Evolutionary conservation across 345 rosid genomes (phyloP).

Genomic region (Brassica juncea): DNA sequence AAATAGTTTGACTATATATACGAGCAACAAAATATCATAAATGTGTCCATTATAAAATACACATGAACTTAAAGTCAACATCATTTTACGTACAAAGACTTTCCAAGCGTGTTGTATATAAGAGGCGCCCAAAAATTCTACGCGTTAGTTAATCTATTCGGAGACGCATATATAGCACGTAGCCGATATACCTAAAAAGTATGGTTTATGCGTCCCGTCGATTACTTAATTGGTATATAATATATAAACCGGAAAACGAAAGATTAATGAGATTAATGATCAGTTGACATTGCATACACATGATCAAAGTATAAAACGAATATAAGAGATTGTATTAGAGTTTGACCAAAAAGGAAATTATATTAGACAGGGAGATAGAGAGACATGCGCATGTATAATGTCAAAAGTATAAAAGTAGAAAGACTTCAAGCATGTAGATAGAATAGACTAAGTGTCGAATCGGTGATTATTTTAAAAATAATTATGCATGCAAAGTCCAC

Average conservation of each 20-base stretch:
- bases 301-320: neutral
- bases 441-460: slow-evolving; percentile 30
- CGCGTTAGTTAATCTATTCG: neutral
- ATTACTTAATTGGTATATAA: neutral
- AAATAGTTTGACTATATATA: slow-evolving; percentile 22
- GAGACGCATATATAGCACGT: neutral
- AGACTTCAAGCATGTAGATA: slow-evolving; percentile 16
- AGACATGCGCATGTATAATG: slow-evolving; percentile 22
- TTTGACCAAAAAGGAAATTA: neutral
- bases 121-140: neutral
- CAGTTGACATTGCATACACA: neutral
- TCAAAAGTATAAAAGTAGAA: slow-evolving; percentile 28
- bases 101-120: neutral
- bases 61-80: slow-evolving; percentile 23
- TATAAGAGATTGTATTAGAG: neutral
- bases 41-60: neutral
- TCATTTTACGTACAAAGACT: neutral
- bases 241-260: neutral
- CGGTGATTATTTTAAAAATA: slow-evolving; percentile 32
- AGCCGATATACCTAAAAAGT: neutral
- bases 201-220: neutral
- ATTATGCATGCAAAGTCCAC: slow-evolving; percentile 34
- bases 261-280: neutral
- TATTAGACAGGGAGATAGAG: slow-evolving; percentile 7
- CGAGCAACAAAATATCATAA: neutral